These are phyloP conservation scores for Aureobasidium melanogenum DNA, from an alignment of 2,329 filamentous ascomycete genomes.

Conservation along the genomic window DNA sequence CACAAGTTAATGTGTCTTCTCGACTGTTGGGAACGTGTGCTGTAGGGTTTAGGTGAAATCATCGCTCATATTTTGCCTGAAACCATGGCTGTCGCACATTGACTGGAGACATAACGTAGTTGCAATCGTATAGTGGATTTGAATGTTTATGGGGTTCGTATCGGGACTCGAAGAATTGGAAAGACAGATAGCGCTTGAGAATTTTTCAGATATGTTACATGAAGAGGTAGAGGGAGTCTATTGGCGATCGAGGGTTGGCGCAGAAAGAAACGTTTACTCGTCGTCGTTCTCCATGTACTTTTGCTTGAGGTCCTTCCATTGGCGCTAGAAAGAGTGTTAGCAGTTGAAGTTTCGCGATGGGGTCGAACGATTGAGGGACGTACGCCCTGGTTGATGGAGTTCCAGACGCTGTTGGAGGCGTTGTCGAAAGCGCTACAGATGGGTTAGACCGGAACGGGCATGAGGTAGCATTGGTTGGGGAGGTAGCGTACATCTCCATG, in stretches of 20 bases:
- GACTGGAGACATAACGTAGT: not conserved
- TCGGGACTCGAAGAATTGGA: not conserved
- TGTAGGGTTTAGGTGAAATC: not conserved
- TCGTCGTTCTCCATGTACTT: conserved; percentile 61
- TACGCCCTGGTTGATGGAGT: conserved; percentile 85
- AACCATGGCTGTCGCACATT: not conserved
- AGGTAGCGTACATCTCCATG: conserved; percentile 73
- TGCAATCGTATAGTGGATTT: not conserved
- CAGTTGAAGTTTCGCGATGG: not conserved
- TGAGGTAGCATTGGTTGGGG: not conserved
- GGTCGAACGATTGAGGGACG: conserved; percentile 32
- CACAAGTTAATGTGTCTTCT: not conserved
- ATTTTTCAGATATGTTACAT: conserved; percentile 13
- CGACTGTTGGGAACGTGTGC: not conserved
- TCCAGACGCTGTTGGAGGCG: conserved; percentile 78
- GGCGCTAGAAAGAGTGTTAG: conserved; percentile 56
- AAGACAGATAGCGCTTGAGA: not conserved
- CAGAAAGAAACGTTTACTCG: conserved; percentile 20
- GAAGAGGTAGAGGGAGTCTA: not conserved
- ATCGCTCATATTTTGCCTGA: not conserved
- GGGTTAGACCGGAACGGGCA: not conserved
- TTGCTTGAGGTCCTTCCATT: conserved; percentile 99
- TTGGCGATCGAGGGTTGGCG: not conserved
- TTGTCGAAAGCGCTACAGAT: conserved; percentile 67
- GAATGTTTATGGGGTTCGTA: not conserved